phyloP scores from a whole-genome alignment of 305 asterid species.

The Fraxinus sp. region DNA sequence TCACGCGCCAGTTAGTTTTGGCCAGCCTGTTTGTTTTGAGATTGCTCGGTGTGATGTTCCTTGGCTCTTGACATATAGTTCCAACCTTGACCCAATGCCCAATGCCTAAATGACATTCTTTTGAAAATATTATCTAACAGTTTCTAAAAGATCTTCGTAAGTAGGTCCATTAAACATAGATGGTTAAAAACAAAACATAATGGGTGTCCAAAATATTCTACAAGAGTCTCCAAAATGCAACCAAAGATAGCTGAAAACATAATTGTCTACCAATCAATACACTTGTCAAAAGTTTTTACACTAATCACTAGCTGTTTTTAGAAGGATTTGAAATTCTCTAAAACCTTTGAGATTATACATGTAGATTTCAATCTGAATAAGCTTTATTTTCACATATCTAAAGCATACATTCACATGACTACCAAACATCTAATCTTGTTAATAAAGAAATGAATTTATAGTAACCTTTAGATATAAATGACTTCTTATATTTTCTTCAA shows the following conservation, averaged over 20 bases:
- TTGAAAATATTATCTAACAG: not conserved
- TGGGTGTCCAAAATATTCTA: not conserved
- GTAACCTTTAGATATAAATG: slow-evolving; percentile 13
- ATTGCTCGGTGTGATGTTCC: not conserved
- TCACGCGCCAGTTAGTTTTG: not conserved
- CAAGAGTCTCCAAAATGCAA: not conserved
- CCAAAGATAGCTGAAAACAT: not conserved
- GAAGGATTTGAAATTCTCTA: not conserved
- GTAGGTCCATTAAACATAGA: not conserved
- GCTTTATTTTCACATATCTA: not conserved
- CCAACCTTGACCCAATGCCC: not conserved
- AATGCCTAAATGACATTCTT: not conserved
- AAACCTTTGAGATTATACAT: not conserved
- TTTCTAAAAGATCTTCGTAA: not conserved
- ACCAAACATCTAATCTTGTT: not conserved
- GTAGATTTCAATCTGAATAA: not conserved
- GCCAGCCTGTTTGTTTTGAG: not conserved
- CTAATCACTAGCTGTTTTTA: not conserved
- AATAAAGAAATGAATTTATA: slow-evolving; percentile 20
- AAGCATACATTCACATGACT: not conserved
- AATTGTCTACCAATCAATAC: not conserved
- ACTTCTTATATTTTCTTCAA: slow-evolving; percentile 19
- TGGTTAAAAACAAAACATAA: not conserved
- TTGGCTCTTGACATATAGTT: not conserved
- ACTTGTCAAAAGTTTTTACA: not conserved